These are phyloP conservation scores for Xylaria cubensis DNA, from an alignment of 495 filamentous ascomycete genomes.

Conservation along the genomic window DNA sequence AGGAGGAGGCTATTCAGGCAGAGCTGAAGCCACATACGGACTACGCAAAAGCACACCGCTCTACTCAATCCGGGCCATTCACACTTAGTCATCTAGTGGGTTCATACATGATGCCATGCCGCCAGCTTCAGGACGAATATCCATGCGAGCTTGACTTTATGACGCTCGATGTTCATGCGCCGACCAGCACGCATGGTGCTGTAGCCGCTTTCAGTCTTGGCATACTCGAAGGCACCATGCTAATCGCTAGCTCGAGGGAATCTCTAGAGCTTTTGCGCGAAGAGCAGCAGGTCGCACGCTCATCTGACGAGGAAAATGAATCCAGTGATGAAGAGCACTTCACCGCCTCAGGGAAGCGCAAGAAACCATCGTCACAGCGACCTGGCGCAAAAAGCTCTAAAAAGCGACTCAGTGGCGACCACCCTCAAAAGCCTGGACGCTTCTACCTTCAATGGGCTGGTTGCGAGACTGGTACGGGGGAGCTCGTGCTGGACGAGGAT, in stretches of 20 bases:
- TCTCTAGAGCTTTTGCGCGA: constrained; percentile 27
- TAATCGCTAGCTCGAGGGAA: constrained; percentile 20
- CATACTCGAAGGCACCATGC: constrained; percentile 27
- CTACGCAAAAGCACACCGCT: constrained; percentile 15
- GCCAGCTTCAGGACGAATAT: constrained; percentile 1
- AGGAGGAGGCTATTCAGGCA: constrained; percentile 20
- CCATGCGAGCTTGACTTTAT: constrained; percentile 1
- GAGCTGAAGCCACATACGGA: constrained; percentile 23
- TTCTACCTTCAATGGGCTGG: constrained; percentile 31
- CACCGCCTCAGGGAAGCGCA: constrained; percentile 7
- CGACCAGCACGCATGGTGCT: constrained; percentile 29
- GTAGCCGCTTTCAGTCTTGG: constrained; percentile 29
- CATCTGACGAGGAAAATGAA: constrained; percentile 13
- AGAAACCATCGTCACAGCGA: neutral
- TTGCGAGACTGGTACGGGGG: neutral
- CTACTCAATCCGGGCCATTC: neutral
- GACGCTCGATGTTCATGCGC: constrained; percentile 25
- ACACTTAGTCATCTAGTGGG: neutral
- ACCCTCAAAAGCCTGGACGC: constrained; percentile 21
- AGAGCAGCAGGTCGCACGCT: constrained; percentile 21
- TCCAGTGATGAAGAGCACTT: neutral
- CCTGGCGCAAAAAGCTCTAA: neutral
- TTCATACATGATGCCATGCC: constrained; percentile 12
- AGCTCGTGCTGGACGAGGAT: constrained; percentile 12
- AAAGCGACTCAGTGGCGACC: constrained; percentile 8